Percentiles rank a stretch among this genome's conserved stretches.
Conservation (phyloP, 2,329 filamentous ascomycete genomes). For the Colletotrichum horii region DNA sequence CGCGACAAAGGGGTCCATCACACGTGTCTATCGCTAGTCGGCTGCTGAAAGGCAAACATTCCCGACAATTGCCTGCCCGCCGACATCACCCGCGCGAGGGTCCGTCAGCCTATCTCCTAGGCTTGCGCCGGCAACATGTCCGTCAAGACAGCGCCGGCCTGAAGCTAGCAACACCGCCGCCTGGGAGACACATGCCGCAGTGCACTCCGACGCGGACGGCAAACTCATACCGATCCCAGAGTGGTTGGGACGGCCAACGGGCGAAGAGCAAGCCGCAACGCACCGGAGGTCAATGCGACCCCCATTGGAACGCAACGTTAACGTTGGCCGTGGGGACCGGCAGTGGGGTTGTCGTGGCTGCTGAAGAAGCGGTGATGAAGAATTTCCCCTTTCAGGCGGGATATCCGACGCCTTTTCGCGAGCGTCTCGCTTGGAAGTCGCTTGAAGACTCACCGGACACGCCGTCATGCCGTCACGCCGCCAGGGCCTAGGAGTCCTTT, state of each 20-base stretch:
- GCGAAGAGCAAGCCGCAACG: not conserved
- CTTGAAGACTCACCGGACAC: not conserved
- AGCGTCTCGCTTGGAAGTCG: not conserved
- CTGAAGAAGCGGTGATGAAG: conserved; percentile 14
- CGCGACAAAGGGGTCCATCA: not conserved
- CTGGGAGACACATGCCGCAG: not conserved
- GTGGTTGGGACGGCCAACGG: conserved; percentile 2
- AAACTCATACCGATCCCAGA: not conserved
- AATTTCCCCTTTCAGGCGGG: not conserved
- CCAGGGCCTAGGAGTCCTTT: not conserved
- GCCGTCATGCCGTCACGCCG: not conserved
- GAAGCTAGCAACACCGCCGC: not conserved
- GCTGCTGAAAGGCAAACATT: not conserved
- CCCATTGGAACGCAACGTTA: not conserved
- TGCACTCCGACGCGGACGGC: not conserved
- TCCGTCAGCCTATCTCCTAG: not conserved
- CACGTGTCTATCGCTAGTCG: not conserved
- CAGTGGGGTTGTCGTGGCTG: not conserved
- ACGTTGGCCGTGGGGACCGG: conserved; percentile 2
- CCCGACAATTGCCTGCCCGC: not conserved
- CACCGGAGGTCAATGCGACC: not conserved
- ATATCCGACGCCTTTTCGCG: not conserved
- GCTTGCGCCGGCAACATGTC: not conserved
- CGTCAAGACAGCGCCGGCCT: not conserved
- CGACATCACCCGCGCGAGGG: not conserved